These are phyloP conservation scores for Fagopyrum homotropicum DNA, from an alignment of 148 eudicot species.

Conservation along the genomic window DNA sequence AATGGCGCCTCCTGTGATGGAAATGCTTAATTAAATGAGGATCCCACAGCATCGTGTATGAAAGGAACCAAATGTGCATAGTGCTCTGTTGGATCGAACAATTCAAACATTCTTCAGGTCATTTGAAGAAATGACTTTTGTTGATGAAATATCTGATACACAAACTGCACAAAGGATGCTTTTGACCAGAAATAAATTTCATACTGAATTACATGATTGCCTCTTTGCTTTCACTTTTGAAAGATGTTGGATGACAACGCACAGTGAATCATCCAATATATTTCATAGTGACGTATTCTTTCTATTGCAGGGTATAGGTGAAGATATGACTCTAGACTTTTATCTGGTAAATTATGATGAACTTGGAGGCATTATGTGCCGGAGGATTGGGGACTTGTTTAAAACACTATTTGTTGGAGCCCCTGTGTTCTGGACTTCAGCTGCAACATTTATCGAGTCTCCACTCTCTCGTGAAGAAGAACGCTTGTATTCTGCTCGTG, in stretches of 20 bases:
- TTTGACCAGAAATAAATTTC: background rate
- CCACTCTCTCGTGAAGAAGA: constrained; percentile 78
- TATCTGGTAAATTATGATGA: constrained; percentile 75
- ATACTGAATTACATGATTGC: background rate
- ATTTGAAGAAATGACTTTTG: background rate
- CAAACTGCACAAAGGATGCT: background rate
- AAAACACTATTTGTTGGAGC: constrained; percentile 45
- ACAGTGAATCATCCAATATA: background rate
- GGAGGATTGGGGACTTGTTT: constrained; percentile 64
- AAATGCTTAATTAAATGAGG: background rate
- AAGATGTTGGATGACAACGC: background rate
- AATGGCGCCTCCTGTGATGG: background rate
- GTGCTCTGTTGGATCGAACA: background rate
- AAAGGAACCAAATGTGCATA: background rate
- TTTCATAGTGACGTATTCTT: background rate
- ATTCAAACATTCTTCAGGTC: background rate
- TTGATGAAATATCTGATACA: background rate
- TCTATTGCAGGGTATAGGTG: constrained; percentile 60
- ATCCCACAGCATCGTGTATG: background rate
- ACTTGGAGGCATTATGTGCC: constrained; percentile 75
- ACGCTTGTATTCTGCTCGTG: constrained; percentile 48
- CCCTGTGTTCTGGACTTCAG: constrained; percentile 82
- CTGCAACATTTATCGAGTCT: constrained; percentile 47
- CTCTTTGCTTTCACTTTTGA: background rate
- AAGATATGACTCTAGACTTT: constrained; percentile 68